These are phyloP conservation scores for Beauveria pseudobassiana DNA, from an alignment of 2,329 filamentous ascomycete genomes.

Conservation along the genomic window DNA sequence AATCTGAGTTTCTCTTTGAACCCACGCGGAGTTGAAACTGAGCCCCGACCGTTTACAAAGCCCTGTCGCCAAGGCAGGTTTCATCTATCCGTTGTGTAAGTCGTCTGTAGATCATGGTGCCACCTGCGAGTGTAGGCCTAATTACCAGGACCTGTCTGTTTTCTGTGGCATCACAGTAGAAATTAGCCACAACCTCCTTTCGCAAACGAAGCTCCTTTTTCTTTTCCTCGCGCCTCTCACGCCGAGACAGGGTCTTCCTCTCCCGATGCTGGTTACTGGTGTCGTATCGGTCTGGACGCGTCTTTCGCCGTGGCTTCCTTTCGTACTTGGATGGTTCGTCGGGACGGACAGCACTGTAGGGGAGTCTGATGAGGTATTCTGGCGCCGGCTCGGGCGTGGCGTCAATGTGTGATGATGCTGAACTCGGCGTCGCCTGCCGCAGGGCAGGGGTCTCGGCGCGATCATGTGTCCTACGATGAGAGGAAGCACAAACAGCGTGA, in stretches of 20 bases:
- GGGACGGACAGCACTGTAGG: neutral
- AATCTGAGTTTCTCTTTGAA: too few species aligned
- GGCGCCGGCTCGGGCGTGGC: neutral
- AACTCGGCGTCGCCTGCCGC: neutral
- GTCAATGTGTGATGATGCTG: neutral
- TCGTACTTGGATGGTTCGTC: conserved; percentile 28
- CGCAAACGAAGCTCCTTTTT: conserved; percentile 27
- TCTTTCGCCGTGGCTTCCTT: conserved; percentile 47
- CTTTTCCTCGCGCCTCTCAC: conserved; percentile 12
- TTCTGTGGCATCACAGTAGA: conserved; percentile 46
- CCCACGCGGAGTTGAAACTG: conserved; percentile 7
- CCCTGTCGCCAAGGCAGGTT: conserved; percentile 25
- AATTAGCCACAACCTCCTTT: conserved; percentile 46
- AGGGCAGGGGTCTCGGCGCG: neutral
- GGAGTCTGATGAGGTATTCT: too few species aligned
- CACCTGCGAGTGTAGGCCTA: neutral
- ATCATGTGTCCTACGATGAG: neutral
- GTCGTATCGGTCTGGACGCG: conserved; percentile 48
- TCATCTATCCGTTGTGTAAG: conserved; percentile 20
- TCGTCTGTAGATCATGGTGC: neutral
- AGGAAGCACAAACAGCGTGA: neutral
- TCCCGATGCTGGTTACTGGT: conserved; percentile 19
- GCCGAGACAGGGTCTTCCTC: neutral
- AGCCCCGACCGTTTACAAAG: conserved; percentile 24
- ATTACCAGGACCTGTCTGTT: conserved; percentile 28